Percentiles rank a stretch among this genome's conserved stretches.
These are phyloP conservation scores for Lycium ferocissimum DNA, from an alignment of 257 asterid genomes.

Conservation along the genomic window DNA sequence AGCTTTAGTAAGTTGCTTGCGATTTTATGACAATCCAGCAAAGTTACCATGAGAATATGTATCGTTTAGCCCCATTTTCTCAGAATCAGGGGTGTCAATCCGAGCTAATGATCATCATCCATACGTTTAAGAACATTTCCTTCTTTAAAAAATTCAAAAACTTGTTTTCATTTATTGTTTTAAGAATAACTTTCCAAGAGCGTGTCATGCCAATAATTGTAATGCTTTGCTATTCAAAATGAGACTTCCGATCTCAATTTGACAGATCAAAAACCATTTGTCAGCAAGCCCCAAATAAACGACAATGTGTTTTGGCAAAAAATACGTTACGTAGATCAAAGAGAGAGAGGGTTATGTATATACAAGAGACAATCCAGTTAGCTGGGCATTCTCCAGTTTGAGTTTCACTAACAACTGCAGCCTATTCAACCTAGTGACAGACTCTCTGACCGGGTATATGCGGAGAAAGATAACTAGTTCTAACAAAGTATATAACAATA, in stretches of 20 bases:
- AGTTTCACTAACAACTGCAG: too few species aligned
- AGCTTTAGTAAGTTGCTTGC: not conserved
- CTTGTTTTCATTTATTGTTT: not conserved
- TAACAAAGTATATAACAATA: slow-evolving; percentile 4
- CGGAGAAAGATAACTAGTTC: not conserved
- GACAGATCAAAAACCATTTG: not conserved
- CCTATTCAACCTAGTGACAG: not conserved
- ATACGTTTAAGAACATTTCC: not conserved
- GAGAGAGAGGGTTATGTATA: not conserved
- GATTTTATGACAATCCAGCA: not conserved
- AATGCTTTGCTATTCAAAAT: too few species aligned
- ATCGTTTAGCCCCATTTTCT: not conserved
- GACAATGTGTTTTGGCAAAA: not conserved
- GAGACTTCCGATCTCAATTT: too few species aligned
- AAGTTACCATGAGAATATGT: not conserved
- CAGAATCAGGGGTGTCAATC: not conserved
- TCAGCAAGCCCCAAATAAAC: not conserved
- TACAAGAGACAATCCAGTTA: not conserved
- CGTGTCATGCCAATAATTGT: not conserved
- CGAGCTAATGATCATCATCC: not conserved
- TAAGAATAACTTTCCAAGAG: not conserved
- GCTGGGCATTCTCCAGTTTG: not conserved
- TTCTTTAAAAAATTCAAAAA: not conserved
- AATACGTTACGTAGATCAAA: slow-evolving; percentile 2
- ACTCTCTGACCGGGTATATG: not conserved